Conservation (phyloP, 176 grass and related monocot genomes). For the Musa schizocarpa region DNA sequence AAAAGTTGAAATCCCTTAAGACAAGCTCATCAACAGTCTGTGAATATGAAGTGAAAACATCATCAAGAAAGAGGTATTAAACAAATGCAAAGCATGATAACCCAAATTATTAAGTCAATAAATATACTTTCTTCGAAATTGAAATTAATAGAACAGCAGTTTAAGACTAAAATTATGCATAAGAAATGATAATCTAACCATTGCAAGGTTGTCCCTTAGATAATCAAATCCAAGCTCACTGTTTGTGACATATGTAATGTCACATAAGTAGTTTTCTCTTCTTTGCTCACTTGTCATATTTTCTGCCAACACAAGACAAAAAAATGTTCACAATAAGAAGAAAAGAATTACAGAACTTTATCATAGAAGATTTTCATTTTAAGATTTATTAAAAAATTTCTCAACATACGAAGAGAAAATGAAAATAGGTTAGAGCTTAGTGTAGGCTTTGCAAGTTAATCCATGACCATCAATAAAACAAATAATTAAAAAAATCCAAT, state of each 20-base stretch:
- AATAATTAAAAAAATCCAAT: background rate
- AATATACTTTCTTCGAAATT: background rate
- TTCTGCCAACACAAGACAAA: constrained; percentile 49
- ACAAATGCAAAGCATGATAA: background rate
- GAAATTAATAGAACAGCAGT: background rate
- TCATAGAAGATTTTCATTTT: constrained; percentile 1
- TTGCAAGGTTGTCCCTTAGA: constrained; percentile 95
- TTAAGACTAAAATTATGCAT: constrained; percentile 9
- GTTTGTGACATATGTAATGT: constrained; percentile 99
- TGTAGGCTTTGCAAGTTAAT: background rate
- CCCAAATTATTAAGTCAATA: background rate
- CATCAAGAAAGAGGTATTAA: background rate
- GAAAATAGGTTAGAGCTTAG: background rate
- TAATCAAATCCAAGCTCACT: constrained; percentile 99
- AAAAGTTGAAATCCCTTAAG: constrained; percentile 93
- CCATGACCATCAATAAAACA: background rate
- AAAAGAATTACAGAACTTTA: constrained; percentile 20
- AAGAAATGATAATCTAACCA: constrained; percentile 39
- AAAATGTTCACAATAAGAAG: constrained; percentile 16
- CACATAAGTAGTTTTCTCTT: constrained; percentile 88
- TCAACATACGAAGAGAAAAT: background rate
- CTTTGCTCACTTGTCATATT: constrained; percentile 98
- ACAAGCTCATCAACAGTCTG: constrained; percentile 97
- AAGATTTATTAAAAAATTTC: background rate
- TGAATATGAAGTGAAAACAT: constrained; percentile 23